Evolutionary conservation across 768 basidiomycete genomes (phyloP).

Genomic region (Hortiboletus flavorubellus): DNA sequence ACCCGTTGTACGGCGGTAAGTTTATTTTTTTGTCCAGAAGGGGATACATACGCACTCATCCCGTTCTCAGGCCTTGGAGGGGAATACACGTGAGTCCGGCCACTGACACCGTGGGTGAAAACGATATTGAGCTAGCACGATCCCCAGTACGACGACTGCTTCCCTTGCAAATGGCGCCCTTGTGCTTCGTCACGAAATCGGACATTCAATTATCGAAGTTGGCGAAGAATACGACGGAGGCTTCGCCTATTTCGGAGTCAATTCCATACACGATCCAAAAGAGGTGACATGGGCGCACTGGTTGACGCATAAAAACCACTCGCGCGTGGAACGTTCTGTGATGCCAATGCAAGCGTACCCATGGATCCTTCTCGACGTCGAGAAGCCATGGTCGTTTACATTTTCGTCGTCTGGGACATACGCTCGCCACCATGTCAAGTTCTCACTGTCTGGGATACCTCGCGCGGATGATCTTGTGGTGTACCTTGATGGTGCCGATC

Average conservation of each 20-base stretch:
- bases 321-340: slow-evolving; percentile 59
- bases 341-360: slow-evolving; percentile 77
- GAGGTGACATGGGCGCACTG: slow-evolving; percentile 68
- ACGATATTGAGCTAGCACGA: not conserved
- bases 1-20: slow-evolving; percentile 75
- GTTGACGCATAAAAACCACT: slow-evolving; percentile 42
- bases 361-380: slow-evolving; percentile 67
- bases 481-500: slow-evolving; percentile 55
- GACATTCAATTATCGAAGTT: slow-evolving; percentile 74
- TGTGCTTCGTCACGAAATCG: slow-evolving; percentile 75
- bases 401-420: slow-evolving; percentile 68
- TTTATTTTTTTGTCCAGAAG: not conserved
- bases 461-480: slow-evolving; percentile 49
- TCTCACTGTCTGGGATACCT: slow-evolving; percentile 73
- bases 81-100: slow-evolving; percentile 61
- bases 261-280: slow-evolving; percentile 48
- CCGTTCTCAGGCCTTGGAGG: slow-evolving; percentile 61
- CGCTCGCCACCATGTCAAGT: slow-evolving; percentile 56
- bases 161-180: slow-evolving; percentile 71
- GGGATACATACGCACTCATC: not conserved
- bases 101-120: not conserved
- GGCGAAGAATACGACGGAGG: slow-evolving; percentile 87
- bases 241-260: slow-evolving; percentile 66
- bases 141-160: slow-evolving; percentile 64
- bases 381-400: slow-evolving; percentile 52